Percentiles rank a stretch among this genome's conserved stretches.
phyloP scores from a whole-genome alignment of 805 yeast genomes.

The Kodamaea kaohsiungensis region DNA sequence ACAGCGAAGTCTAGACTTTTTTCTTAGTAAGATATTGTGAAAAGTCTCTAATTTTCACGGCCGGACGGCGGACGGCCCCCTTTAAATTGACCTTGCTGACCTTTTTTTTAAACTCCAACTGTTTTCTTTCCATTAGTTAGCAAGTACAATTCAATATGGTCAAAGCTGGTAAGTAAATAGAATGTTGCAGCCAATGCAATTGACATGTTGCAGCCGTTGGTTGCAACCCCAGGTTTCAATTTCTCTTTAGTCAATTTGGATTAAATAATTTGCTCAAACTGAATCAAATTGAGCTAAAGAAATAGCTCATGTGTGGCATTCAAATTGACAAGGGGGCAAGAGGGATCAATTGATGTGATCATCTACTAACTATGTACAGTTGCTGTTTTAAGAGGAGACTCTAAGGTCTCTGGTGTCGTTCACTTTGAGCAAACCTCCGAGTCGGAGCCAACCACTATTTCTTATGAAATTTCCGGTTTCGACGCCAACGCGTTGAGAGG shows the following conservation, averaged over 20 bases:
- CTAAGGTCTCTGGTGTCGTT: constrained; percentile 85
- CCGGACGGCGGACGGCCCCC: background rate
- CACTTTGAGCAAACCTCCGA: constrained; percentile 82
- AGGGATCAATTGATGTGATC: too few species aligned
- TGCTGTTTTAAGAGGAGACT: constrained; percentile 96
- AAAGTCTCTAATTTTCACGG: constrained; percentile 1
- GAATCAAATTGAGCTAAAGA: background rate
- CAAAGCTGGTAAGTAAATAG: constrained; percentile 57
- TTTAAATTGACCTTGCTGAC: background rate
- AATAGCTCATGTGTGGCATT: background rate
- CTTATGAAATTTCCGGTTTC: constrained; percentile 90
- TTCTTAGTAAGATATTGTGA: background rate
- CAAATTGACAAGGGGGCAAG: background rate
- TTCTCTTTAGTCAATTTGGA: constrained; percentile 3
- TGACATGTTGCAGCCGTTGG: background rate
- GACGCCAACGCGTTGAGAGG: constrained; percentile 88
- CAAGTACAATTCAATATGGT: constrained; percentile 44
- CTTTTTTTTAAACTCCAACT: background rate
- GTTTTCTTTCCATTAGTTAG: constrained; percentile 1
- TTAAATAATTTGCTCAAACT: constrained; percentile 2
- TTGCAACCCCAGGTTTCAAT: background rate
- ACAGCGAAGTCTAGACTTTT: background rate
- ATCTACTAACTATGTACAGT: constrained; percentile 44
- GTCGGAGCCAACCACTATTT: constrained; percentile 76
- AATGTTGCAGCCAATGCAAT: background rate